These are phyloP conservation scores for Urochloa ruziziensis DNA, from an alignment of 176 grass and related monocot species.

Conservation along the genomic window DNA sequence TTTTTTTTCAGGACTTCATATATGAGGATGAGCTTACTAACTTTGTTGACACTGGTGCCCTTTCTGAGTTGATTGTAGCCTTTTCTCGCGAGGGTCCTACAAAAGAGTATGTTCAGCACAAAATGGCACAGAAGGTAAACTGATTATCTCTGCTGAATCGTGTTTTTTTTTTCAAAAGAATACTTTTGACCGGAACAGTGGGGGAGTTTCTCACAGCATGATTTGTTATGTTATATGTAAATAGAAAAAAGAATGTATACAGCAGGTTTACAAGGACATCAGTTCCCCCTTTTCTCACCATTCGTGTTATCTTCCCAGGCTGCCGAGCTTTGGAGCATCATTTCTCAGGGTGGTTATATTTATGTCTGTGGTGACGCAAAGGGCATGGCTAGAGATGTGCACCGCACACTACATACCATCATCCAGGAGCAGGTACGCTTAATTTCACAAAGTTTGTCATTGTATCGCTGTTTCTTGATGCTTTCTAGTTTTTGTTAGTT, in stretches of 20 bases:
- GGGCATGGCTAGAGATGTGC: constrained; percentile 97
- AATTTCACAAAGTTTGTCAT: not conserved
- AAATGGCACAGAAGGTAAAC: constrained; percentile 83
- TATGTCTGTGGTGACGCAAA: constrained; percentile 95
- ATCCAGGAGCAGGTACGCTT: constrained; percentile 76
- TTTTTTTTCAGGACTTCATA: constrained; percentile 79
- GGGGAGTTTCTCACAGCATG: not conserved
- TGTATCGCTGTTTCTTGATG: not conserved
- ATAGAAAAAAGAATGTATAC: not conserved
- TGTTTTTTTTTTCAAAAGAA: not conserved
- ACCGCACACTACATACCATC: constrained; percentile 70
- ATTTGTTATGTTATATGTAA: not conserved
- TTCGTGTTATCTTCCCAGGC: constrained; percentile 48
- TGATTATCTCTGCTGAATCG: not conserved
- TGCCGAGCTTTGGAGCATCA: constrained; percentile 65
- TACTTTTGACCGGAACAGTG: not conserved
- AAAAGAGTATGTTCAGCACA: constrained; percentile 96
- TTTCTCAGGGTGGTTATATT: constrained; percentile 85
- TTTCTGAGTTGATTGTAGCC: constrained; percentile 76
- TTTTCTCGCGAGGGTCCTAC: constrained; percentile 91
- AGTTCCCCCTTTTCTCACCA: not conserved
- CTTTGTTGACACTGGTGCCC: constrained; percentile 57
- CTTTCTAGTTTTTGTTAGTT: constrained; percentile 6
- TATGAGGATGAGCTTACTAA: constrained; percentile 84
- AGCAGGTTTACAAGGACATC: not conserved